These are phyloP conservation scores for Globisporangium splendens DNA, from an alignment of 352 stramenopile species.

Conservation along the genomic window DNA sequence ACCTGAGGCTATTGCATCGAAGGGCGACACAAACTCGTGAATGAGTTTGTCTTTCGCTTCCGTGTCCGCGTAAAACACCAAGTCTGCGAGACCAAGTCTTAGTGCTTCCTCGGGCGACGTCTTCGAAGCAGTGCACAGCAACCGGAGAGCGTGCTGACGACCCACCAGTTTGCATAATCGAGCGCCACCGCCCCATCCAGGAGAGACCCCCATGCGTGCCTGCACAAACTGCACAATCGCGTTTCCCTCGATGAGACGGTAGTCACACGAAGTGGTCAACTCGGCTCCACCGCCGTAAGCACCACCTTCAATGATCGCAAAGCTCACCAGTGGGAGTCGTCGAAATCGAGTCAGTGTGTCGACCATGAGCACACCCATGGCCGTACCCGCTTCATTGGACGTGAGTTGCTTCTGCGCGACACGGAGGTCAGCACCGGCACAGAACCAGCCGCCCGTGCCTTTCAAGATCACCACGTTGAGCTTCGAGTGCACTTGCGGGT, in stretches of 20 bases:
- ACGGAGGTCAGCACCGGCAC: constrained; percentile 74
- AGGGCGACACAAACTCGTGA: constrained; percentile 50
- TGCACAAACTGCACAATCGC: constrained; percentile 86
- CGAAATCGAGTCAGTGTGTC: constrained; percentile 68
- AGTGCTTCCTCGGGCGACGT: constrained; percentile 40
- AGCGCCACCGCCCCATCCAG: constrained; percentile 78
- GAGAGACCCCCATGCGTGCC: constrained; percentile 75
- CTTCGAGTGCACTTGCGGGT: constrained; percentile 37
- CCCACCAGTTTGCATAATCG: constrained; percentile 79
- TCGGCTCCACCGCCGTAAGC: constrained; percentile 85
- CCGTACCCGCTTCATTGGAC: constrained; percentile 52
- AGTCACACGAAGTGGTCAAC: constrained; percentile 80
- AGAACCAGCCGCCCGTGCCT: constrained; percentile 74
- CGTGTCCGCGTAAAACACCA: constrained; percentile 35
- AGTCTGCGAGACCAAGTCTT: constrained; percentile 66
- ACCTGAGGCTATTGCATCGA: constrained; percentile 55
- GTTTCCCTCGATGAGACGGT: constrained; percentile 54
- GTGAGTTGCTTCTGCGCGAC: constrained; percentile 77
- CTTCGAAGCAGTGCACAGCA: constrained; percentile 72
- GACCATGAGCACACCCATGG: constrained; percentile 75
- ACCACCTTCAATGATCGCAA: constrained; percentile 74
- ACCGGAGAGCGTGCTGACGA: constrained; percentile 54
- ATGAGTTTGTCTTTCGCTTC: constrained; percentile 26
- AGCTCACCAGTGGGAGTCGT: constrained; percentile 73
- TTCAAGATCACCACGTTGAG: constrained; percentile 66